phyloP scores from a whole-genome alignment of 306 rosid species.

The Corylus americana region DNA sequence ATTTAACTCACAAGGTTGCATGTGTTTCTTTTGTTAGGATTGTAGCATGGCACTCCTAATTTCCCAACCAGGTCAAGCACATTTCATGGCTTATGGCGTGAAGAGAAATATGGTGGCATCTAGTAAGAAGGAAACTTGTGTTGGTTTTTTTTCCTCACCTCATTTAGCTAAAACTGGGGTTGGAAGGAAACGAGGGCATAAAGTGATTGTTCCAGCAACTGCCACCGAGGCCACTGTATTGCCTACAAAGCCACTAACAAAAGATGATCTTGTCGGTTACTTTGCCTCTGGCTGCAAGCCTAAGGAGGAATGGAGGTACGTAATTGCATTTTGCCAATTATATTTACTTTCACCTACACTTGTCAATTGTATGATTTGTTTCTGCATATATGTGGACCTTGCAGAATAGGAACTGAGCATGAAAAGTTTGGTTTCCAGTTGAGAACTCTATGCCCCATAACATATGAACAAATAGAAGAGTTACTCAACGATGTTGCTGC shows the following conservation, averaged over 20 bases:
- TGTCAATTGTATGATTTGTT: no score
- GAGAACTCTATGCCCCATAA: conserved; percentile 73
- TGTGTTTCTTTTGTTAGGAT: conserved; percentile 17
- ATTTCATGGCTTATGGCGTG: conserved; percentile 9
- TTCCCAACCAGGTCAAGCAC: conserved; percentile 36
- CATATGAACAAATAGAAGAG: conserved; percentile 82
- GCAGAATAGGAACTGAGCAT: conserved; percentile 98
- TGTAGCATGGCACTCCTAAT: conserved; percentile 49
- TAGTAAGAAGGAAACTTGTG: conserved; percentile 38
- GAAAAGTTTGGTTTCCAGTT: conserved; percentile 96
- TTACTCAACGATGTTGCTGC: conserved; percentile 78
- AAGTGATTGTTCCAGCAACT: conserved; percentile 69
- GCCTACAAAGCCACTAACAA: conserved; percentile 65
- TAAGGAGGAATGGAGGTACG: conserved; percentile 41
- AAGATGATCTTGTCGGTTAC: conserved; percentile 80
- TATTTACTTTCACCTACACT: neutral
- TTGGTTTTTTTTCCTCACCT: conserved; percentile 32
- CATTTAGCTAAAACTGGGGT: no score
- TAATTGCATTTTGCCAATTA: no score
- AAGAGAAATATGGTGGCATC: conserved; percentile 28
- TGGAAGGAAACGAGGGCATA: conserved; percentile 31
- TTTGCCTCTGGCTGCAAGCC: conserved; percentile 70
- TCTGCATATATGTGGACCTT: conserved; percentile 5
- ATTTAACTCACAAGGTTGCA: no score
- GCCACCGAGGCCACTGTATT: conserved; percentile 82